These are phyloP conservation scores for Glebionis coronaria DNA, from an alignment of 129 eudicot species.

Conservation along the genomic window DNA sequence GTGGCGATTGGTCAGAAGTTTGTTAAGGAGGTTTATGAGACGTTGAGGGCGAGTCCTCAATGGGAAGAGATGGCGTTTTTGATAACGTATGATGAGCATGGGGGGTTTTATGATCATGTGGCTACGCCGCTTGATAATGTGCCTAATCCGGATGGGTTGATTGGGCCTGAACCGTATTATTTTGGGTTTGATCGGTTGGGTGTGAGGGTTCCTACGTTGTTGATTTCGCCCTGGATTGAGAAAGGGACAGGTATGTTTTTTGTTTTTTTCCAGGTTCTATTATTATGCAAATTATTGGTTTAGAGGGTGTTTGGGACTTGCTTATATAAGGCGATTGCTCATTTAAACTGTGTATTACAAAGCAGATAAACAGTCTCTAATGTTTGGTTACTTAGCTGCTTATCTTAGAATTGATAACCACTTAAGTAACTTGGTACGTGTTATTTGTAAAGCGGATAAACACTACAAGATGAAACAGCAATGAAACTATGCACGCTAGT, in stretches of 20 bases:
- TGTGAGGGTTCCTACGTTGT: conserved; percentile 84
- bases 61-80: conserved; percentile 90
- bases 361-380: too few relatives aligned
- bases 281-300: neutral
- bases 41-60: conserved; percentile 78
- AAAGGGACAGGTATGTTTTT: conserved; percentile 71
- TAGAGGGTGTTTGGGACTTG: neutral
- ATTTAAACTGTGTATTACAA: too few relatives aligned
- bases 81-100: conserved; percentile 96
- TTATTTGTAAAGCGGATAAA: too few relatives aligned
- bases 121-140: conserved; percentile 83
- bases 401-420: too few relatives aligned
- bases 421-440: too few relatives aligned
- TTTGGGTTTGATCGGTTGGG: conserved; percentile 85
- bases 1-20: conserved; percentile 88
- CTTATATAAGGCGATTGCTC: neutral
- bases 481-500: too few relatives aligned
- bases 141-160: conserved; percentile 93
- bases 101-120: conserved; percentile 97
- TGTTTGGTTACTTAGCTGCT: too few relatives aligned
- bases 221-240: conserved; percentile 91
- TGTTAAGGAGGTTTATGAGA: conserved; percentile 97
- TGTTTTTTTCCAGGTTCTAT: neutral
- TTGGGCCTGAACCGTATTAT: conserved; percentile 80
- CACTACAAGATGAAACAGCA: neutral